A percentile compares a stretch with the other conserved stretches of the same genome.
Conservation (phyloP, 139 green algal species). For the Chlamydomonas schloesseri region DNA sequence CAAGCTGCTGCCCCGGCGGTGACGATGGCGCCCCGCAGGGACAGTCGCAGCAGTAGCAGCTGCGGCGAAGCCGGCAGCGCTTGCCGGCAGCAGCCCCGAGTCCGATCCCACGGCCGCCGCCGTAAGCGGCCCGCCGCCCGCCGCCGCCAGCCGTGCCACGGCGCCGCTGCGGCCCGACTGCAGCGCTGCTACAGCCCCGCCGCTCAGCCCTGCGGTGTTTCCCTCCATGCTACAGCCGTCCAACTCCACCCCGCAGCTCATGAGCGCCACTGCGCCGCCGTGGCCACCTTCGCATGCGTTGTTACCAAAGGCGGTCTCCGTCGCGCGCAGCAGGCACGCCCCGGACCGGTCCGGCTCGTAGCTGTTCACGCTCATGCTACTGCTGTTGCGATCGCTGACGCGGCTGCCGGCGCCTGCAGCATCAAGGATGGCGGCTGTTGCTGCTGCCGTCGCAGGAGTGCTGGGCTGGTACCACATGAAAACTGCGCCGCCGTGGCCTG, state of each 20-base stretch:
- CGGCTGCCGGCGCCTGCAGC: no score
- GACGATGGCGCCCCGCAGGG: no score
- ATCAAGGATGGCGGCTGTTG: no score
- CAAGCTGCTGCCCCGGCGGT: no score
- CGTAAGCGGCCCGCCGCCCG: no score
- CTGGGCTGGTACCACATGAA: neutral
- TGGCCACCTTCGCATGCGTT: constrained; percentile 8
- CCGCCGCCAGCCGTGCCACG: no score
- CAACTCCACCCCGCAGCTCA: neutral
- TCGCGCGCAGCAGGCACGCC: neutral
- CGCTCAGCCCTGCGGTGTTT: neutral
- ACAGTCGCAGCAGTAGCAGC: no score
- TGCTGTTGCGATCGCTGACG: neutral
- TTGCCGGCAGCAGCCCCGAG: no score
- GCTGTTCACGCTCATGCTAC: neutral
- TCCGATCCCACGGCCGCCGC: no score
- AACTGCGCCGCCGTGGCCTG: no score
- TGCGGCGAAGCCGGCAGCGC: no score
- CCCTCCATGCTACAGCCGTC: neutral
- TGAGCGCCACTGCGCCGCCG: constrained; percentile 7
- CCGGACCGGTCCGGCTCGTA: neutral
- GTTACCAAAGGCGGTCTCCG: neutral
- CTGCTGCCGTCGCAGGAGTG: no score
- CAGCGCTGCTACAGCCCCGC: neutral
- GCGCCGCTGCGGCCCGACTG: neutral